Evolutionary conservation across 257 asterid species (phyloP), one percentile per base, ranked within the genome.

Genomic region (Fraxinus quadrangulata): DNA sequence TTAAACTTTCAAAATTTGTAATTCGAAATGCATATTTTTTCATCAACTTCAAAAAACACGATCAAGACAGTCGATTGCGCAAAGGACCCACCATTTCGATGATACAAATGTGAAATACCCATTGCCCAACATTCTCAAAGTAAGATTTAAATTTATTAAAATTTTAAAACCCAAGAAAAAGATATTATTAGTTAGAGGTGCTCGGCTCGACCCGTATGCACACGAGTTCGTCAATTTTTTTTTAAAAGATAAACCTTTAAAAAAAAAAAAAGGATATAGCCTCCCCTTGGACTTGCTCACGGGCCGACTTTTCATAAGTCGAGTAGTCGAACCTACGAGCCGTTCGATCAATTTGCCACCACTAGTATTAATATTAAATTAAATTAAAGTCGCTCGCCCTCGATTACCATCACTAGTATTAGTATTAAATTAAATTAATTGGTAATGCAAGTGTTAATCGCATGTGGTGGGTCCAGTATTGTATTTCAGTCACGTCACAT

Each of bases 401-500:
- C n/a, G n/a, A n/a, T n/a, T n/a, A n/a, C n/a, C n/a, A n/a, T n/a
- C n/a, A n/a, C n/a, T n/a, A n/a, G n/a, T 13, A 45, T 19, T 54
- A 5, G 7, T 49, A 49, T 49, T 49, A 17, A 54, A 54, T 54
- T 54, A 54, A 0, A 30, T 30, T 30, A 30, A 30, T 7, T 17
- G 9, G 3, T 19, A 17, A 51, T 17, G 61, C 23, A 16, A 17
- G 61, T 16, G 6, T 13, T 13, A 49, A 49, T 49, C 21, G 23
- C 61, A 49, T 59, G 67, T 61, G 61, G 75, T 14, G 71, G 77
- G 67, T 28, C 63, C 24, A 37, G 34, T 74, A 72, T 63, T 21
- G 68, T 78, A 69, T 24, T 34, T 80, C 74, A 68, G 74, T 83
- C 79, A 77, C n/a, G 56, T 30, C 40, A 31, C 56, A 72, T 40